Evolutionary conservation across 2,329 filamentous ascomycete species (phyloP), one percentile per base, ranked within the genome.

Genomic region (Ramularia collo-cygni): DNA sequence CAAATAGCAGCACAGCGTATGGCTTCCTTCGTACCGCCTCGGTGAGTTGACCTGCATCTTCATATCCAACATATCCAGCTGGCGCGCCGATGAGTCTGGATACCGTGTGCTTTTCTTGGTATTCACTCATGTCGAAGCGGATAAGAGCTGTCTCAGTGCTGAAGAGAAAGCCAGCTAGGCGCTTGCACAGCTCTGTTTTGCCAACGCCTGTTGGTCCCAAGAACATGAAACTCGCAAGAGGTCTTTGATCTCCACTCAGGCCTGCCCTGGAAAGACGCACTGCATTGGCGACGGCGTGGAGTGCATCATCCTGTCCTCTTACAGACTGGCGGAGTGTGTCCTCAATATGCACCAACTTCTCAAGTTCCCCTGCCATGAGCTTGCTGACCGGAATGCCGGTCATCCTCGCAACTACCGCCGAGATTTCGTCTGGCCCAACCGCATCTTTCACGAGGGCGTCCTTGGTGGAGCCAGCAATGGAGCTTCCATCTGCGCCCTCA

Each of bases 101-200:
- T 40, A 96, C 85, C 3, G 92, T 96, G 60, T 96, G 90, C 64
- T 94, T 95, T 61, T 96, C 92, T 59, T 94, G 88, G 62, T 95
- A 96, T 59, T 98, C 92, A 54, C 81, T 86, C 92, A 96, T 96
- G 64, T 96, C 92, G 63, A 96, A 96, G 24, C 92, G 77, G 24
- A 95, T 79, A 17, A 98, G 87, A 2, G 92, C 90, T 18, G 80
- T 79, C 55, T 95, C 86, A 1, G 87, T 95, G 1, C 85, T 92
- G 66, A 96, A 98, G 27, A 98, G 71, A 68, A 95, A 96, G 42
- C 76, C 77, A 1, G 92, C 92, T 54, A 98, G 81, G 61, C 93
- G 90, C 72, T 96, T 96, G 73, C 89, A 95, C 1, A 96, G 77
- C 60, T 96, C 89, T 3, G 92, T 98, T 70, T 96, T 98, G 42